A percentile compares a stretch with the other conserved stretches of the same genome.
Evolutionary conservation across 306 rosid species (phyloP).

Genomic region (Vachellia pachyceras): DNA sequence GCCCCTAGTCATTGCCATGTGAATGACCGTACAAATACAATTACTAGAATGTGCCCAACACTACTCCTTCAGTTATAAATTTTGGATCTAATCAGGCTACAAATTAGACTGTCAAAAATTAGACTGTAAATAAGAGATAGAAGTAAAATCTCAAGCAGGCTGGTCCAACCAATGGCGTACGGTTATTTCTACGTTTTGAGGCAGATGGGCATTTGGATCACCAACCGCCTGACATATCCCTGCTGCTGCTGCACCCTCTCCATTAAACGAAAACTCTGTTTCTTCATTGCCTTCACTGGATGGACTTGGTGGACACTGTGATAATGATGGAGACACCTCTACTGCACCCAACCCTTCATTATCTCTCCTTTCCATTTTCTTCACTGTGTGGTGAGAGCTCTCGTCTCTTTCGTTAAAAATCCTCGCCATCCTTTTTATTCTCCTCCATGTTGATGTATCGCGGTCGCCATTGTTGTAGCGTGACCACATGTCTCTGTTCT

Average conservation of each 20-base stretch:
- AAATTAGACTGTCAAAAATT: too few species aligned
- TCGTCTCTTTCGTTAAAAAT: constrained; percentile 49
- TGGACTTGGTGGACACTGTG: constrained; percentile 8
- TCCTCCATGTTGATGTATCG: constrained; percentile 36
- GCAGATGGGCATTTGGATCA: background rate
- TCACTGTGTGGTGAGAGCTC: constrained; percentile 54
- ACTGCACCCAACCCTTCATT: background rate
- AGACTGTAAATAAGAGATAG: too few species aligned
- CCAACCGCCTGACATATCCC: background rate
- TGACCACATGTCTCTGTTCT: constrained; percentile 34
- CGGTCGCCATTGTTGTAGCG: background rate
- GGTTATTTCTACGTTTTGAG: background rate
- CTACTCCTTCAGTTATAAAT: too few species aligned
- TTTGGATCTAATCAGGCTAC: too few species aligned
- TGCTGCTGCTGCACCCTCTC: background rate
- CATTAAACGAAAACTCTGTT: background rate
- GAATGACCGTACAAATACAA: too few species aligned
- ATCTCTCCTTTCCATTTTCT: constrained; percentile 18
- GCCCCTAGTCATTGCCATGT: too few species aligned
- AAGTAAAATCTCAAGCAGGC: background rate
- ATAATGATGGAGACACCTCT: background rate
- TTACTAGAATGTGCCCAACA: too few species aligned
- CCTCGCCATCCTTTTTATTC: constrained; percentile 28
- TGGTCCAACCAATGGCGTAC: background rate
- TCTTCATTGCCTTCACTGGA: background rate